These are phyloP conservation scores for Zoysia japonica DNA, from an alignment of 176 grass and related monocot species.

Conservation along the genomic window DNA sequence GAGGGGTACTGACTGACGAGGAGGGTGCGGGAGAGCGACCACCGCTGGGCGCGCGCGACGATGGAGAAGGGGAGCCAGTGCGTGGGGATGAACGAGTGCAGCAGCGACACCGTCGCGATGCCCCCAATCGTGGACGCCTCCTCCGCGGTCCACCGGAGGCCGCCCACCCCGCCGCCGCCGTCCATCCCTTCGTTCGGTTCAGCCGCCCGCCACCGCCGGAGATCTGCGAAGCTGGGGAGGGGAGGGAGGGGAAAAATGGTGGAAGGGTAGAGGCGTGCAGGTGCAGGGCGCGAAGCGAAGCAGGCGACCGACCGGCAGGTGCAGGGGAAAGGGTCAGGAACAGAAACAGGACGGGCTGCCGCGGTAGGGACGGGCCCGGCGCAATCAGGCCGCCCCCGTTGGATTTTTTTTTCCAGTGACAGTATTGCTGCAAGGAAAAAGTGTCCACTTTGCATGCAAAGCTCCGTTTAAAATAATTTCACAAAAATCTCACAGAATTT, in stretches of 20 bases:
- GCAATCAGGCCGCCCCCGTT: too few relatives aligned
- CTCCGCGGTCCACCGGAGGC: constrained; percentile 66
- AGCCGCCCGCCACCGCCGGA: neutral
- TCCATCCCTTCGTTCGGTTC: constrained; percentile 29
- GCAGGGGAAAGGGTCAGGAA: too few relatives aligned
- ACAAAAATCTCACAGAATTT: too few relatives aligned
- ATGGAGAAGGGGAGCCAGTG: constrained; percentile 99
- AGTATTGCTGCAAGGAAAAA: too few relatives aligned
- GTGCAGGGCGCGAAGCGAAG: too few relatives aligned
- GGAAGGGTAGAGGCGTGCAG: too few relatives aligned
- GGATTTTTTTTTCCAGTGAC: too few relatives aligned
- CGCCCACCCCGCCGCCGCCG: constrained; percentile 48
- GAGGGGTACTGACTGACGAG: constrained; percentile 81
- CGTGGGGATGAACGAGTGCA: constrained; percentile 99
- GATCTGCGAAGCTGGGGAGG: neutral
- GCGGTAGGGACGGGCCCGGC: too few relatives aligned
- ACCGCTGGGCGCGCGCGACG: constrained; percentile 89
- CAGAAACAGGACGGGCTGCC: too few relatives aligned
- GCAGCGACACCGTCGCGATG: constrained; percentile 92
- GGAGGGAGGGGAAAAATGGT: neutral
- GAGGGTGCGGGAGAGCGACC: constrained; percentile 93
- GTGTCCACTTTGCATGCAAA: too few relatives aligned
- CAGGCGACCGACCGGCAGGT: too few relatives aligned
- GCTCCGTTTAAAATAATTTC: too few relatives aligned
- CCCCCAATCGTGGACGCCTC: constrained; percentile 97